Conservation (phyloP, 306 rosid genomes). For the Cucurbita moschata region DNA sequence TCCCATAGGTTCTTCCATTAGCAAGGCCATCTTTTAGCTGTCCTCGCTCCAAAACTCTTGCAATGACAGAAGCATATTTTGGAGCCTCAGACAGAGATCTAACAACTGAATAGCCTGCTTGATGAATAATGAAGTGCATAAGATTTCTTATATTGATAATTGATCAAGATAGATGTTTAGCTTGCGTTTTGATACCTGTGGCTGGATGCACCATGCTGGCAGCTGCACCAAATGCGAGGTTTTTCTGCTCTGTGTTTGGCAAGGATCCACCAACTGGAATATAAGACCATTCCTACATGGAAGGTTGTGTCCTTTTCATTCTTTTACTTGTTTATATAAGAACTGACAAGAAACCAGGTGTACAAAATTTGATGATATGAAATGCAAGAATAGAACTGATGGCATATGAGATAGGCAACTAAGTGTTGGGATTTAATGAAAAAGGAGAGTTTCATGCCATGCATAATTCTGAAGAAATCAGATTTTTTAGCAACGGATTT, state of each 20-base stretch:
- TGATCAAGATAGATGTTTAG: background rate
- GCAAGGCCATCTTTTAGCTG: conserved; percentile 18
- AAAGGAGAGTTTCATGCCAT: background rate
- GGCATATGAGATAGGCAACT: background rate
- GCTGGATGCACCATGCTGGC: conserved; percentile 99
- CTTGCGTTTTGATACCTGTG: conserved; percentile 37
- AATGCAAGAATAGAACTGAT: background rate
- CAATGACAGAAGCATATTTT: conserved; percentile 74
- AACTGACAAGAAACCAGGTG: background rate
- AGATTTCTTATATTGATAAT: conserved; percentile 5
- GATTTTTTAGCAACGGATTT: background rate
- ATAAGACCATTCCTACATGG: conserved; percentile 88
- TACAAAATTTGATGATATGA: background rate
- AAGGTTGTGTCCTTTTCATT: background rate
- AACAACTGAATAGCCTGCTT: conserved; percentile 85
- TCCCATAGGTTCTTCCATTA: conserved; percentile 26
- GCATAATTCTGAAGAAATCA: background rate
- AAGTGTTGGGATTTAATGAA: background rate
- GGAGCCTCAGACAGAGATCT: conserved; percentile 99
- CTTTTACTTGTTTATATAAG: background rate
- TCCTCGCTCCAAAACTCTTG: conserved; percentile 54
- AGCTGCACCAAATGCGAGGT: conserved; percentile 97
- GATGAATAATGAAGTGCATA: conserved; percentile 8
- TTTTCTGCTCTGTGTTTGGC: conserved; percentile 90
- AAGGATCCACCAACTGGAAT: conserved; percentile 97